These are phyloP conservation scores for Taphrina wiesneri DNA, from an alignment of 1,139 yeast genomes.

Conservation along the genomic window DNA sequence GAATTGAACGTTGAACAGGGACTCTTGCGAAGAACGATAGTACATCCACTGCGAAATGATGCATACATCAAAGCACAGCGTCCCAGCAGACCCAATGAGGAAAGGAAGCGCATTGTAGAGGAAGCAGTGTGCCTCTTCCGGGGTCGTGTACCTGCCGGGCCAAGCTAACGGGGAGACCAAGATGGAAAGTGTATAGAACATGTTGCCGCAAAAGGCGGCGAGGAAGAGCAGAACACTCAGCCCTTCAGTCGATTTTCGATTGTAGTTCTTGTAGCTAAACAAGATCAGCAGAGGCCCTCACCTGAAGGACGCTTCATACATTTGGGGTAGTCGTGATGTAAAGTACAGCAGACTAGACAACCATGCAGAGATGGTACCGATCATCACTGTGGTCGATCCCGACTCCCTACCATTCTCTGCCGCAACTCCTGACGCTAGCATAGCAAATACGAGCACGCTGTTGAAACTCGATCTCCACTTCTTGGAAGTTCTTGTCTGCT, in stretches of 20 bases:
- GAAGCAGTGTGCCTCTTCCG: constrained; percentile 52
- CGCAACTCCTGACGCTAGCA: constrained; percentile 38
- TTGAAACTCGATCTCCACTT: constrained; percentile 1
- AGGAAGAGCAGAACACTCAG: constrained; percentile 74
- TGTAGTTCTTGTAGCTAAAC: constrained; percentile 60
- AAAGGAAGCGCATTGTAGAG: constrained; percentile 74
- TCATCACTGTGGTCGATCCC: not conserved
- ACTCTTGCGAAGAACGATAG: constrained; percentile 41
- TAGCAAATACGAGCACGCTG: constrained; percentile 28
- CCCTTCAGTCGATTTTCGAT: constrained; percentile 79
- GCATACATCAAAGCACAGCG: constrained; percentile 70
- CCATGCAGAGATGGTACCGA: constrained; percentile 63
- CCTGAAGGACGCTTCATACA: constrained; percentile 42
- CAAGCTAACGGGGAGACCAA: constrained; percentile 47
- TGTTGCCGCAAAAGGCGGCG: constrained; percentile 76
- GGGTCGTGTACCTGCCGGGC: constrained; percentile 44
- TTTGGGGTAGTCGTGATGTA: constrained; percentile 80
- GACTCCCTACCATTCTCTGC: constrained; percentile 34
- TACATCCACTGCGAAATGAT: constrained; percentile 65
- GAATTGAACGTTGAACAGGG: constrained; percentile 3
- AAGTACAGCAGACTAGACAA: constrained; percentile 71
- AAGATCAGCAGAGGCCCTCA: not conserved
- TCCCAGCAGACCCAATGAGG: constrained; percentile 82
- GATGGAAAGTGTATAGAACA: constrained; percentile 77
- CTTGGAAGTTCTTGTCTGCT: not conserved